These are phyloP conservation scores for Lepidopterella palustris DNA, from an alignment of 495 filamentous ascomycete genomes.

Conservation along the genomic window DNA sequence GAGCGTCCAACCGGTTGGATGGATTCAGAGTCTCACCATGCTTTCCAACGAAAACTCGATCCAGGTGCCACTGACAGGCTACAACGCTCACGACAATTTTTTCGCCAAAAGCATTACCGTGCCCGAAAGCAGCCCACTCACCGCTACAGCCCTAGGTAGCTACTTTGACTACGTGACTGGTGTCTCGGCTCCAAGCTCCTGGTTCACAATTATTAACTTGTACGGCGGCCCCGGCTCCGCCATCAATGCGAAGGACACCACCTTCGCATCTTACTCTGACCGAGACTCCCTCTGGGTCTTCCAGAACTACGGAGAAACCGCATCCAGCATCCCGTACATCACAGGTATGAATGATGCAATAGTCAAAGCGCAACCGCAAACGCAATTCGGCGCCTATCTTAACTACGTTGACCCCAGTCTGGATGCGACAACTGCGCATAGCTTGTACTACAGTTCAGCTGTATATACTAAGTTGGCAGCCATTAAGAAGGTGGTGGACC, in stretches of 20 bases:
- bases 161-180: constrained; percentile 35
- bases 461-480: constrained; percentile 38
- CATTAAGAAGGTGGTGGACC: constrained; percentile 53
- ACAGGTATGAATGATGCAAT: constrained; percentile 36
- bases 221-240: constrained; percentile 25
- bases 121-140: constrained; percentile 33
- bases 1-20: constrained; percentile 7
- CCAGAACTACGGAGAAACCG: constrained; percentile 31
- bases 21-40: constrained; percentile 15
- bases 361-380: constrained; percentile 26
- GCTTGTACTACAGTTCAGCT: constrained; percentile 52
- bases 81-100: constrained; percentile 44
- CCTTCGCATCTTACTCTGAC: constrained; percentile 46
- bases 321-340: constrained; percentile 1
- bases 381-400: constrained; percentile 48
- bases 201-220: constrained; percentile 27
- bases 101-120: constrained; percentile 45
- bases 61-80: constrained; percentile 26
- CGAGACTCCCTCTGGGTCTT: constrained; percentile 39
- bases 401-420: constrained; percentile 66
- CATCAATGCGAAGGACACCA: constrained; percentile 17
- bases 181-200: background rate
- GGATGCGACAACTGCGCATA: constrained; percentile 40
- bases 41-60: constrained; percentile 24
- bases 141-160: constrained; percentile 33